These are phyloP conservation scores for Heliosperma pusillum DNA, from an alignment of 148 eudicot genomes.

Conservation along the genomic window DNA sequence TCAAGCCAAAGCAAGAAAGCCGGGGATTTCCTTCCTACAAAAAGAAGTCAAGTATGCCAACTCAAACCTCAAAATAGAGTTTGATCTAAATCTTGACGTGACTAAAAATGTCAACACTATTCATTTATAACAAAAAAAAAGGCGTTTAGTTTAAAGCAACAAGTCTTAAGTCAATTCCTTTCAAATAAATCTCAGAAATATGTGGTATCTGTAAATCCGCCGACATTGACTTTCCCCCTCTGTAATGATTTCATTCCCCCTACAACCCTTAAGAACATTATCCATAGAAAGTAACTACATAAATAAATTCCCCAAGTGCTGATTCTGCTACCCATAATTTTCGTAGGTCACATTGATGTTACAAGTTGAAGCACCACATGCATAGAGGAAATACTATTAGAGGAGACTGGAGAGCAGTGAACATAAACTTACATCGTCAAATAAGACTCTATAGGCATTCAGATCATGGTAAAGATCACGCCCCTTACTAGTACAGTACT, in stretches of 20 bases:
- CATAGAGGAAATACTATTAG: background rate
- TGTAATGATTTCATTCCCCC: too few species aligned
- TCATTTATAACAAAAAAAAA: background rate
- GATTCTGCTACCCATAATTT: background rate
- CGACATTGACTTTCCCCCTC: too few species aligned
- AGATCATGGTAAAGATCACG: slow-evolving; percentile 96
- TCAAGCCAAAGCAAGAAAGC: slow-evolving; percentile 92
- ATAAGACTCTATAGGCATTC: slow-evolving; percentile 88
- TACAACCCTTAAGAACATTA: too few species aligned
- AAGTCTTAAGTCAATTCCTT: background rate
- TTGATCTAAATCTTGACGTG: background rate
- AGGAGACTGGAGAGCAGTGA: background rate
- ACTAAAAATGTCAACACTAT: background rate
- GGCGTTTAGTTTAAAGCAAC: background rate
- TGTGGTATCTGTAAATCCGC: too few species aligned
- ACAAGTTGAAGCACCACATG: slow-evolving; percentile 4
- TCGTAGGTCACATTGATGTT: background rate
- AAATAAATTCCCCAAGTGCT: background rate
- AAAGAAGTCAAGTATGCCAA: background rate
- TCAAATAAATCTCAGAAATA: background rate
- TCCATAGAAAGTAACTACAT: too few species aligned
- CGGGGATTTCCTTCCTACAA: slow-evolving; percentile 83
- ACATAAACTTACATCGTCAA: slow-evolving; percentile 68
- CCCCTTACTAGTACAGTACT: slow-evolving; percentile 82
- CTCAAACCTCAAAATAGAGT: background rate